These are phyloP conservation scores for Turnera subulata DNA, from an alignment of 345 rosid species.

Conservation along the genomic window DNA sequence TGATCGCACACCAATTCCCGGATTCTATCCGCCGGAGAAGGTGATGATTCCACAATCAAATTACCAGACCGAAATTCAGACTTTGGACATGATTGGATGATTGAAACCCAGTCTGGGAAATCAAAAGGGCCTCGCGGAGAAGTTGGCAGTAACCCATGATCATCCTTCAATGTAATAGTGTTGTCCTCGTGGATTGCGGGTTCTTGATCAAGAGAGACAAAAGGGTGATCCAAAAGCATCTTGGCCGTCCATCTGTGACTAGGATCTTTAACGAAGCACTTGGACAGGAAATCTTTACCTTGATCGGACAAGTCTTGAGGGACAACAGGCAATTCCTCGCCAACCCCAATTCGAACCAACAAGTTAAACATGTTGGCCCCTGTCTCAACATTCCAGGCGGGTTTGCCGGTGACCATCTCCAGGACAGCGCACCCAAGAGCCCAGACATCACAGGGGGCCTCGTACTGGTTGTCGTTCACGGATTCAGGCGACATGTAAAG, in stretches of 20 bases:
- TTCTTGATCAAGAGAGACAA: neutral
- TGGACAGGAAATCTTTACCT: conserved; percentile 31
- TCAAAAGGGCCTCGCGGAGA: conserved; percentile 24
- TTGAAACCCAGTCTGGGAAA: conserved; percentile 15
- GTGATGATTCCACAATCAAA: neutral
- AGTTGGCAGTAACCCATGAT: neutral
- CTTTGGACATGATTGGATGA: conserved; percentile 1
- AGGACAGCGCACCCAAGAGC: conserved; percentile 33
- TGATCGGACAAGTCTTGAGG: conserved; percentile 22
- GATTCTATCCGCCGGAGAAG: conserved; percentile 18
- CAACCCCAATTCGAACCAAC: conserved; percentile 16
- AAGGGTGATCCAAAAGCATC: conserved; percentile 32
- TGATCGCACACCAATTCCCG: conserved; percentile 9
- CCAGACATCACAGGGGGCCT: conserved; percentile 31
- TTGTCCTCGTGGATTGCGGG: too few species aligned
- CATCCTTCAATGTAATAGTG: conserved; percentile 10
- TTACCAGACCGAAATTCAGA: conserved; percentile 2
- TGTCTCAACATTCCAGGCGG: conserved; percentile 21
- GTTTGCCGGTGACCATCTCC: conserved; percentile 36
- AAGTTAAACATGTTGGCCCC: conserved; percentile 10
- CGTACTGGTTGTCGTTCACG: conserved; percentile 22
- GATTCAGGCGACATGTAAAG: conserved; percentile 38
- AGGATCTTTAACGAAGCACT: conserved; percentile 31
- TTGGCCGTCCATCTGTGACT: conserved; percentile 31
- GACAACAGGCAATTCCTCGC: conserved; percentile 21